phyloP scores from a whole-genome alignment of 1,139 yeast genomes.

The Hyphopichia fennica region DNA sequence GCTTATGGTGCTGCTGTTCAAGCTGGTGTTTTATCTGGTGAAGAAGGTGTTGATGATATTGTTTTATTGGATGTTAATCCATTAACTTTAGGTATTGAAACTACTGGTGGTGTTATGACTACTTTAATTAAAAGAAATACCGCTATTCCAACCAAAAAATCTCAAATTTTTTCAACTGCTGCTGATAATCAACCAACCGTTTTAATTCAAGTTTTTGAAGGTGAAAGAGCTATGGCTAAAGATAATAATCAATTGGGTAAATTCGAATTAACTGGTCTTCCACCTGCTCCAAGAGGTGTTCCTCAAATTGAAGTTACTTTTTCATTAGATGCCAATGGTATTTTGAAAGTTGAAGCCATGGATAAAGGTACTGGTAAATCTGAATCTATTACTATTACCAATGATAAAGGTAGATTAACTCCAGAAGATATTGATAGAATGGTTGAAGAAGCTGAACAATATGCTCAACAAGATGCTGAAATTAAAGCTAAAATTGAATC shows the following conservation, averaged over 20 bases:
- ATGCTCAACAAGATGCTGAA: slow-evolving; percentile 83
- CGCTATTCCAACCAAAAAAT: slow-evolving; percentile 49
- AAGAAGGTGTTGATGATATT: slow-evolving; percentile 50
- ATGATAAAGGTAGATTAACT: slow-evolving; percentile 95
- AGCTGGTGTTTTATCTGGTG: slow-evolving; percentile 92
- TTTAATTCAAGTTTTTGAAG: slow-evolving; percentile 48
- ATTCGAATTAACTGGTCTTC: slow-evolving; percentile 48
- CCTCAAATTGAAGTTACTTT: slow-evolving; percentile 51
- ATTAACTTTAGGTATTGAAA: slow-evolving; percentile 50
- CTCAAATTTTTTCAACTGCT: slow-evolving; percentile 49
- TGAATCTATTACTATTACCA: slow-evolving; percentile 90
- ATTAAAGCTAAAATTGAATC: slow-evolving; percentile 77
- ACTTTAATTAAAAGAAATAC: slow-evolving; percentile 49
- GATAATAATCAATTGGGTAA: slow-evolving; percentile 48
- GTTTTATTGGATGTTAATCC: slow-evolving; percentile 51
- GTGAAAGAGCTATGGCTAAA: slow-evolving; percentile 50
- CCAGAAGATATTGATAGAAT: slow-evolving; percentile 91
- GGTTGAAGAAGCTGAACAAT: slow-evolving; percentile 94
- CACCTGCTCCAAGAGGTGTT: slow-evolving; percentile 52
- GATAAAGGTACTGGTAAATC: slow-evolving; percentile 65
- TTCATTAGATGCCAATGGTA: slow-evolving; percentile 50
- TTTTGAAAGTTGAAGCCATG: slow-evolving; percentile 46
- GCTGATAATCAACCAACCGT: slow-evolving; percentile 52
- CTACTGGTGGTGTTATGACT: slow-evolving; percentile 52
- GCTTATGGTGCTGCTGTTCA: slow-evolving; percentile 65